Conservation (phyloP, 768 basidiomycete species). For the Myochromella boudieri region DNA sequence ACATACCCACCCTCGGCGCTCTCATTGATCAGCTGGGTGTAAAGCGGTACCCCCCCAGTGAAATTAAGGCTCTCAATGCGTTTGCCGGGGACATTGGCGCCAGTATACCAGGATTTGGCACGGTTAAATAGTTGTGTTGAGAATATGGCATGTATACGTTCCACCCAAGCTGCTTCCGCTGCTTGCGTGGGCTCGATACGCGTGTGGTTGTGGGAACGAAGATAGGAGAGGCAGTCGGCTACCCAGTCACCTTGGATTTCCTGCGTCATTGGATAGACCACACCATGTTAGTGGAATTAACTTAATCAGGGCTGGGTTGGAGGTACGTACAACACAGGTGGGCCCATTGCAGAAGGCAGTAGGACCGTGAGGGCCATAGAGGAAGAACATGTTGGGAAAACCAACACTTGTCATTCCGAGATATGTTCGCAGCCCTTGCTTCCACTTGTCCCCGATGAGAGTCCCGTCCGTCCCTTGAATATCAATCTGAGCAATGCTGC, state of each 20-base stretch:
- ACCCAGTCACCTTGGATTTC: constrained; percentile 27
- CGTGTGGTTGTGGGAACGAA: constrained; percentile 12
- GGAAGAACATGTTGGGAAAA: constrained; percentile 27
- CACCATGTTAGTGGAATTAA: not conserved
- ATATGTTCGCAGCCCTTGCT: constrained; percentile 19
- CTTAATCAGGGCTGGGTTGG: not conserved
- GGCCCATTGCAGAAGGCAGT: constrained; percentile 27
- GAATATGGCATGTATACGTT: constrained; percentile 14
- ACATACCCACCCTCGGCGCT: constrained; percentile 19
- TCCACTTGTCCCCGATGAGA: constrained; percentile 22
- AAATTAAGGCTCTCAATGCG: constrained; percentile 21
- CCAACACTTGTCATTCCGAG: constrained; percentile 20
- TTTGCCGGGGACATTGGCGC: constrained; percentile 26
- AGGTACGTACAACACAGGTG: constrained; percentile 20
- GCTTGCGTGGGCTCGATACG: constrained; percentile 12
- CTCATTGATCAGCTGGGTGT: constrained; percentile 15
- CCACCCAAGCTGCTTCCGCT: constrained; percentile 13
- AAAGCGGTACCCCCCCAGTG: constrained; percentile 22
- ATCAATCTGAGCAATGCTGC: constrained; percentile 21
- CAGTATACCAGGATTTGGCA: constrained; percentile 26
- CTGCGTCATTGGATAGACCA: constrained; percentile 7
- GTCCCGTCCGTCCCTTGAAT: constrained; percentile 20
- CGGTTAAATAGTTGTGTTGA: constrained; percentile 14
- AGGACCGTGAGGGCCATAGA: constrained; percentile 25
- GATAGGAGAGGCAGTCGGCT: constrained; percentile 17